These are phyloP conservation scores for Rhodomyrtus psidioides DNA, from an alignment of 441 rosid species.

Conservation along the genomic window DNA sequence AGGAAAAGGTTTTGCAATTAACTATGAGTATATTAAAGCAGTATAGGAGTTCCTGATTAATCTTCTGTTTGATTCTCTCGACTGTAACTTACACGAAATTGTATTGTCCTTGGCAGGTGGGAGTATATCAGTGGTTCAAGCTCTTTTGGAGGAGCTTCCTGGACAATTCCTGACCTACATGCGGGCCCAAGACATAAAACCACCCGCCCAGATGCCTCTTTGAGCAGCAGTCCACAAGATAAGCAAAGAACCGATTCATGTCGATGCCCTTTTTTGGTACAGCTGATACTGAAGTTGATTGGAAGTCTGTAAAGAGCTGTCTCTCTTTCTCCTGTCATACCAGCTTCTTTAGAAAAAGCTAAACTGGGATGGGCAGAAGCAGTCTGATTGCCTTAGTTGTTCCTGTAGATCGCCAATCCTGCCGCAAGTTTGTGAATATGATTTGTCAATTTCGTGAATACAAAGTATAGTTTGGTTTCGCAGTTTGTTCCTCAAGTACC, in stretches of 20 bases:
- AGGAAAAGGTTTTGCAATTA: not conserved
- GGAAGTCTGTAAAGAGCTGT: not conserved
- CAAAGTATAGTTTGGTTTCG: not conserved
- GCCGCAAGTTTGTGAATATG: fast-evolving
- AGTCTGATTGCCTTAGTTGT: not conserved
- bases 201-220: conserved; percentile 3
- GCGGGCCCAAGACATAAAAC: conserved; percentile 49
- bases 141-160: conserved; percentile 74
- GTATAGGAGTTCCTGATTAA: not conserved
- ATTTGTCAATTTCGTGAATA: not conserved
- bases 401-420: not conserved
- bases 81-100: not conserved
- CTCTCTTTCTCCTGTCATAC: not conserved
- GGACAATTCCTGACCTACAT: conserved; percentile 66
- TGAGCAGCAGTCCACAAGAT: not conserved
- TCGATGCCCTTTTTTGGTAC: not conserved
- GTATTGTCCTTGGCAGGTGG: conserved; percentile 36
- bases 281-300: not conserved
- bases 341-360: not conserved
- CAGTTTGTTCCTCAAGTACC: not conserved
- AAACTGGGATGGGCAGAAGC: not conserved
- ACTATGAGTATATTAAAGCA: no score
- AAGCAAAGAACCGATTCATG: not conserved
- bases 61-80: not conserved
- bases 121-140: conserved; percentile 51